Evolutionary conservation across 2,329 filamentous ascomycete species (phyloP).

Genomic region (Aspergillus sp.): DNA sequence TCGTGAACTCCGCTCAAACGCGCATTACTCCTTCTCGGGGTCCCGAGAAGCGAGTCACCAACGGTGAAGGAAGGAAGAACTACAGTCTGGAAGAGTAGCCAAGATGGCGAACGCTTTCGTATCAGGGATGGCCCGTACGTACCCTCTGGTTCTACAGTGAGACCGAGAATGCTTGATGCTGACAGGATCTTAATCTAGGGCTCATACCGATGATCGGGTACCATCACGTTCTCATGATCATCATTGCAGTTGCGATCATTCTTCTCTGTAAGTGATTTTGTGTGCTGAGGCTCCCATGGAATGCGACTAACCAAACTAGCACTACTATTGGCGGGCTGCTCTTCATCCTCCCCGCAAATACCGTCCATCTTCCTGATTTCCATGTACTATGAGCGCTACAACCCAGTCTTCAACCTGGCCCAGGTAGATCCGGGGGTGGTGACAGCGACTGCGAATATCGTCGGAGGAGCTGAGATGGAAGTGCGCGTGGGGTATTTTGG

Average conservation of each 20-base stretch:
- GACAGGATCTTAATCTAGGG: constrained; percentile 35
- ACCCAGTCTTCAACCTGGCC: constrained; percentile 75
- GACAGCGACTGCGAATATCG: constrained; percentile 84
- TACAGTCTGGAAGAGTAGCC: constrained; percentile 9
- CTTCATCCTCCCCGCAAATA: constrained; percentile 91
- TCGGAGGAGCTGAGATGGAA: constrained; percentile 77
- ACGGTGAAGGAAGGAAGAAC: constrained; percentile 13
- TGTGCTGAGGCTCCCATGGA: constrained; percentile 2
- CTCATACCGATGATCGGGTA: constrained; percentile 64
- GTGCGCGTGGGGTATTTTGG: constrained; percentile 97
- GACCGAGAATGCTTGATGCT: not conserved
- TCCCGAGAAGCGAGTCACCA: constrained; percentile 39
- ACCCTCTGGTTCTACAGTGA: not conserved
- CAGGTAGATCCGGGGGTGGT: constrained; percentile 90
- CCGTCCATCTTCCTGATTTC: constrained; percentile 96
- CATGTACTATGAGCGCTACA: constrained; percentile 91
- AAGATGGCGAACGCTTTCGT: constrained; percentile 31
- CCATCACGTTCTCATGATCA: constrained; percentile 93
- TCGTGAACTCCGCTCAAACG: constrained; percentile 7
- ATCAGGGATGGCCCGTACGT: constrained; percentile 37
- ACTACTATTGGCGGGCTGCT: constrained; percentile 90
- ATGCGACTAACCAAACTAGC: constrained; percentile 53
- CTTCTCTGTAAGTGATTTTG: constrained; percentile 72
- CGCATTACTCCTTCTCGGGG: constrained; percentile 38
- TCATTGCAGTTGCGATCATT: constrained; percentile 92